Conservation (phyloP, 2,329 filamentous ascomycete genomes). For the Fusarium scirpi region DNA sequence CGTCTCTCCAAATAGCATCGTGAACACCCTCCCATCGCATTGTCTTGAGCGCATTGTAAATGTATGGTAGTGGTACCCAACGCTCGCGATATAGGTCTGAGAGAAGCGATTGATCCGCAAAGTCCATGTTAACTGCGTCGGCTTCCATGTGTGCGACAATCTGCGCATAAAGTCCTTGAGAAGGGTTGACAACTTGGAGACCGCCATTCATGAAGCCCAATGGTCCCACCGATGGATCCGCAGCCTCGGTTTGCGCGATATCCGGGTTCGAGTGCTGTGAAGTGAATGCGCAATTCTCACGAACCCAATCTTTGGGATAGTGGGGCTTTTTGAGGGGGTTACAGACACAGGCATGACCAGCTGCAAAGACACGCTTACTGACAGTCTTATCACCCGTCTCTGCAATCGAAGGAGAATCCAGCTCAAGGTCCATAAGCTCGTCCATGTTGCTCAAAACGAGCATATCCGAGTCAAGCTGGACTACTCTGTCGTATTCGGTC, state of each 20-base stretch:
- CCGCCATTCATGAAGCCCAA: slow-evolving; percentile 64
- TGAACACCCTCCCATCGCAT: slow-evolving; percentile 66
- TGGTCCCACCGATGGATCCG: slow-evolving; percentile 59
- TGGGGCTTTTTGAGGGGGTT: slow-evolving; percentile 83
- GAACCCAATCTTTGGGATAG: slow-evolving; percentile 79
- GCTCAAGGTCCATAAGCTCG: slow-evolving; percentile 85
- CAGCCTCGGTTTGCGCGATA: slow-evolving; percentile 59
- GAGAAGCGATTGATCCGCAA: slow-evolving; percentile 71
- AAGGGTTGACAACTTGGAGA: slow-evolving; percentile 68
- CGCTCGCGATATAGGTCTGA: slow-evolving; percentile 65
- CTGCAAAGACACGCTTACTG: slow-evolving; percentile 78
- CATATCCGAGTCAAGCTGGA: slow-evolving; percentile 92
- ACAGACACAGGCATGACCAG: slow-evolving; percentile 86
- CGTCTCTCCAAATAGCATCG: slow-evolving; percentile 67
- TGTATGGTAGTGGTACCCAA: slow-evolving; percentile 70
- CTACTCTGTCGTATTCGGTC: slow-evolving; percentile 80
- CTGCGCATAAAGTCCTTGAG: slow-evolving; percentile 58
- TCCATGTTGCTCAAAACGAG: slow-evolving; percentile 87
- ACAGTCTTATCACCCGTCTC: slow-evolving; percentile 31
- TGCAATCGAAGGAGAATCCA: slow-evolving; percentile 64
- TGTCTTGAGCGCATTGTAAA: slow-evolving; percentile 74
- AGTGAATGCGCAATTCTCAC: slow-evolving; percentile 69
- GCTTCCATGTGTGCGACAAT: slow-evolving; percentile 65
- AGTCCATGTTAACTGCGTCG: slow-evolving; percentile 62
- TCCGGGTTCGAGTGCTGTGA: slow-evolving; percentile 62